Evolutionary conservation across 225 moss, liverwort and hornwort species (phyloP).

Genomic region (Polytrichum formosum): DNA sequence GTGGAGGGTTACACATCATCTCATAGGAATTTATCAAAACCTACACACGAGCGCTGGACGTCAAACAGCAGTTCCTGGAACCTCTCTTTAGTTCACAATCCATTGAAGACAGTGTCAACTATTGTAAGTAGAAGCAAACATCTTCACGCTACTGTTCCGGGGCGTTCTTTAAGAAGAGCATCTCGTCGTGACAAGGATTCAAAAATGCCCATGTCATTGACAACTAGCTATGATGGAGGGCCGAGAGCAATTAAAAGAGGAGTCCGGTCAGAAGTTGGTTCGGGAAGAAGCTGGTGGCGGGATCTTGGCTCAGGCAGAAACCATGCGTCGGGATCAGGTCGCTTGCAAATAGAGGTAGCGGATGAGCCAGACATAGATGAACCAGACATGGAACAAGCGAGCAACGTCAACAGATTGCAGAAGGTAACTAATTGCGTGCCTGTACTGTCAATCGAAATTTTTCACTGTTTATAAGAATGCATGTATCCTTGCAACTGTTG

Average conservation of each 20-base stretch:
- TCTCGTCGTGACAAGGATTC: conserved; percentile 22
- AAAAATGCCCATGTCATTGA: conserved; percentile 24
- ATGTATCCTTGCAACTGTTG: no score
- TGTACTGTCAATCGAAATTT: not conserved
- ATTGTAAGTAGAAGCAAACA: conserved; percentile 34
- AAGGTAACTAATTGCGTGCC: conserved; percentile 15
- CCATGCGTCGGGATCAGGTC: conserved; percentile 25
- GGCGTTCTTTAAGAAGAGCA: conserved; percentile 12
- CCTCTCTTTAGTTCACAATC: conserved; percentile 45
- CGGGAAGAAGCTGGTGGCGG: conserved; percentile 45
- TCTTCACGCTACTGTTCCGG: conserved; percentile 26
- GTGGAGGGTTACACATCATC: conserved; percentile 27
- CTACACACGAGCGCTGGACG: conserved; percentile 58
- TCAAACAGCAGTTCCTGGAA: conserved; percentile 62
- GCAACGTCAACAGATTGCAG: conserved; percentile 18
- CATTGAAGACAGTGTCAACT: conserved; percentile 42
- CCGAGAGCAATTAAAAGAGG: conserved; percentile 17
- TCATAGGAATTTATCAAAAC: conserved; percentile 27
- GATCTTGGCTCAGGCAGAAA: conserved; percentile 38
- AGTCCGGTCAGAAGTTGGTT: conserved; percentile 27
- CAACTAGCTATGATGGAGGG: conserved; percentile 40
- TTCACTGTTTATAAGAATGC: no score
- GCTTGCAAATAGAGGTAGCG: conserved; percentile 39
- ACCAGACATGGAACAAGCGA: conserved; percentile 51
- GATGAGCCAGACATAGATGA: conserved; percentile 48